These are phyloP conservation scores for Kodamaea jinghongensis DNA, from an alignment of 805 yeast genomes.

Conservation along the genomic window DNA sequence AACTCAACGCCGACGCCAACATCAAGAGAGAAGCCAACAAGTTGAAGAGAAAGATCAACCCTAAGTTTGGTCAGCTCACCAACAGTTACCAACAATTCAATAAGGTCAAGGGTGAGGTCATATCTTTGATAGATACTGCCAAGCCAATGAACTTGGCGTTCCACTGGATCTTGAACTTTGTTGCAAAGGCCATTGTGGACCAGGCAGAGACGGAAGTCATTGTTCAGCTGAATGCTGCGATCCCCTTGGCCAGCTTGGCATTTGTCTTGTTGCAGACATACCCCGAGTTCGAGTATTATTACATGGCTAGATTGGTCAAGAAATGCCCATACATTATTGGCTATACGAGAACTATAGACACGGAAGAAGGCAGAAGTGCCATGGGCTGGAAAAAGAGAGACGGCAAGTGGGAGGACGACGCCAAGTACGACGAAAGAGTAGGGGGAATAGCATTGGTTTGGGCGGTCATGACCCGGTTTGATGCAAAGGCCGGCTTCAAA, in stretches of 20 bases:
- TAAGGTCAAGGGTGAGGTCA: conserved; percentile 50
- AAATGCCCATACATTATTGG: conserved; percentile 91
- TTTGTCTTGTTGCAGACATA: conserved; percentile 47
- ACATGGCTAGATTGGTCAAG: conserved; percentile 81
- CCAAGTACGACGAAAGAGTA: conserved; percentile 78
- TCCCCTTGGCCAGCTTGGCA: conserved; percentile 74
- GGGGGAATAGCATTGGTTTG: conserved; percentile 83
- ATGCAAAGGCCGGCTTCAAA: conserved; percentile 18
- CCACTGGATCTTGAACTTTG: conserved; percentile 74
- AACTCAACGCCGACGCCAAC: conserved; percentile 49
- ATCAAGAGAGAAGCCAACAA: conserved; percentile 53
- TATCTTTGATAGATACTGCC: conserved; percentile 47
- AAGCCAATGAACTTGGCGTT: conserved; percentile 51
- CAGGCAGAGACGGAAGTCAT: conserved; percentile 93
- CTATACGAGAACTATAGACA: conserved; percentile 66
- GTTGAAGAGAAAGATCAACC: conserved; percentile 76
- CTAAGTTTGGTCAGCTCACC: conserved; percentile 90
- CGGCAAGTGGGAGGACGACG: conserved; percentile 57
- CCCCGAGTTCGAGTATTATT: conserved; percentile 51
- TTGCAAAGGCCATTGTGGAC: conserved; percentile 79
- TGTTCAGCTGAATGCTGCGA: conserved; percentile 71
- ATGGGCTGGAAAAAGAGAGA: conserved; percentile 80
- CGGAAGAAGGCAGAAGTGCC: conserved; percentile 73
- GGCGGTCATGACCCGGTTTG: conserved; percentile 62
- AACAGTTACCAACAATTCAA: conserved; percentile 61